phyloP scores from a whole-genome alignment of 305 asterid species.

The Plantago coronopus region DNA sequence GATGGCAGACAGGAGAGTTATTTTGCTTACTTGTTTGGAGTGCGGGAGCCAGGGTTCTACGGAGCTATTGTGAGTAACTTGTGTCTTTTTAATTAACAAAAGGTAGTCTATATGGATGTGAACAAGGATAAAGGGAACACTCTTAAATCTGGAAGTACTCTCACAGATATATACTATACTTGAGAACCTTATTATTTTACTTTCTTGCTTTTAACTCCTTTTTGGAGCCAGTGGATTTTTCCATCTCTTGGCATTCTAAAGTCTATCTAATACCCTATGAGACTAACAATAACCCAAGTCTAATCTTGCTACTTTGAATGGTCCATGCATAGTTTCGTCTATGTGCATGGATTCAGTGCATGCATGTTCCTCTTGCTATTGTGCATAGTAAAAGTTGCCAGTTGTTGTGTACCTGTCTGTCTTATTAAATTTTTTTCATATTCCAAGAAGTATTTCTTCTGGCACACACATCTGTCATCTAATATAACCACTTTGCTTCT shows the following conservation, averaged over 20 bases:
- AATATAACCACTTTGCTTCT: not conserved
- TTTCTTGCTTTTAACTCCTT: constrained; percentile 5
- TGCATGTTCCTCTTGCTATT: constrained; percentile 14
- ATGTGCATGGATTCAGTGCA: constrained; percentile 17
- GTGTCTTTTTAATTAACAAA: not conserved
- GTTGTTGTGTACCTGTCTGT: not conserved
- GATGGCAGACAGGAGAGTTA: constrained; percentile 88
- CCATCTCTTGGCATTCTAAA: constrained; percentile 15
- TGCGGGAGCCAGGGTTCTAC: constrained; percentile 88
- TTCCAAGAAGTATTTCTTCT: not conserved
- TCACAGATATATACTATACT: too few relatives aligned
- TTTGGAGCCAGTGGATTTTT: constrained; percentile 10
- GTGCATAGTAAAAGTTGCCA: constrained; percentile 2
- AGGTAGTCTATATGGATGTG: too few relatives aligned
- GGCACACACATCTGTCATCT: too few relatives aligned
- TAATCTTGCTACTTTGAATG: not conserved
- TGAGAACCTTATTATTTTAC: too few relatives aligned
- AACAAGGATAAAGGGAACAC: too few relatives aligned
- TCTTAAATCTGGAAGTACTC: too few relatives aligned
- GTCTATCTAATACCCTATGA: constrained; percentile 12
- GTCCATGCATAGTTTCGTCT: constrained; percentile 6
- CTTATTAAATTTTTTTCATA: constrained; percentile 7
- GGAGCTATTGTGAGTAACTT: constrained; percentile 82
- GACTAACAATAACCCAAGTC: constrained; percentile 2
- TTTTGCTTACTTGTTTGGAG: constrained; percentile 97